These are phyloP conservation scores for Astragalus membranaceus DNA, from an alignment of 306 rosid genomes.

Conservation along the genomic window DNA sequence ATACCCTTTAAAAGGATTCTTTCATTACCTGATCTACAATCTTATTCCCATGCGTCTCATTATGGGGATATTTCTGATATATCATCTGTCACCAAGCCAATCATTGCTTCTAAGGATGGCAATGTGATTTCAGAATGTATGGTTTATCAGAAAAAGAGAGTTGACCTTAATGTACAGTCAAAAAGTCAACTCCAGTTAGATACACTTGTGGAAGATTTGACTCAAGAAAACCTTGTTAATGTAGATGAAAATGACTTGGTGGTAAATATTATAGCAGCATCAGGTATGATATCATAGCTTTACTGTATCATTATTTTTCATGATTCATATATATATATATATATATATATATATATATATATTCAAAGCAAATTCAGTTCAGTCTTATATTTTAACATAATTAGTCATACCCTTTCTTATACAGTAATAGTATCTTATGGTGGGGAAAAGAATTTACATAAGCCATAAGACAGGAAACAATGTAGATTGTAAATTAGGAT, in stretches of 20 bases:
- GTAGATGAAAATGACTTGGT: background rate
- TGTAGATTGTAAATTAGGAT: background rate
- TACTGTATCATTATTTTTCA: background rate
- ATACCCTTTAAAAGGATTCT: slow-evolving; percentile 4
- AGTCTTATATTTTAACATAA: too few relatives aligned
- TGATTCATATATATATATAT: too few relatives aligned
- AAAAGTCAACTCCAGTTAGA: too few relatives aligned
- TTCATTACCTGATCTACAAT: slow-evolving; percentile 24
- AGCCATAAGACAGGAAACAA: background rate
- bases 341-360: too few relatives aligned
- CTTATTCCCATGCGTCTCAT: background rate
- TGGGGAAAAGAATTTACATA: background rate
- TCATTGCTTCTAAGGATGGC: background rate
- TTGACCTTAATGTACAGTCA: too few relatives aligned
- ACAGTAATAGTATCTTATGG: background rate
- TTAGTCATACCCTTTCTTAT: background rate
- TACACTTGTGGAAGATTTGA: slow-evolving; percentile 5
- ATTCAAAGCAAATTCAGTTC: too few relatives aligned
- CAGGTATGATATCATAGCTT: slow-evolving; percentile 9
- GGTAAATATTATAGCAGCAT: background rate
- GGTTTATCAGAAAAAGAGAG: background rate
- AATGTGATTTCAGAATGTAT: background rate
- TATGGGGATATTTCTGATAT: background rate
- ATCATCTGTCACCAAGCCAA: background rate
- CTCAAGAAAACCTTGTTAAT: background rate